Base-by-base conservation (phyloP, 1,284 basidiomycete species). In the Fomitiporia mediterranea region DNA sequence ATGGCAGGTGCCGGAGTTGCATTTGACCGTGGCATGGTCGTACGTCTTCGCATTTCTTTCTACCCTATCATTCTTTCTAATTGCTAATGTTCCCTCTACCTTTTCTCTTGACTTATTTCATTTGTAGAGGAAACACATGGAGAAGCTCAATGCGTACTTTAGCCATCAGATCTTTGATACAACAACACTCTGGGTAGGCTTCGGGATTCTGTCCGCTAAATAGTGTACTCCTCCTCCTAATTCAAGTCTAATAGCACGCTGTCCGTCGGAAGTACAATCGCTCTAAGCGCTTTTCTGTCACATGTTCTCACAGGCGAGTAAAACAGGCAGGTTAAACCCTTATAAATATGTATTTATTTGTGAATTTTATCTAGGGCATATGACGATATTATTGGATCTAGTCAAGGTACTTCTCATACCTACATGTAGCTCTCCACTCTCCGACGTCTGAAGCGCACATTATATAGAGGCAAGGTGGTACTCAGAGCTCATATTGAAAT, bases 1-100 rank as follows among this genome's bases (percentile, higher is more conserved):
- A 54, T 58, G 51, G 57, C 57, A n/a, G 51, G 57, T 28, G 57
- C 57, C 5, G 57, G 57, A n/a, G 42, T 58, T 23, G 46, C 57
- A 27, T 58, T 55, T 32, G 57, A 58, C 23, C 51, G 57, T 9
- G 53, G 51, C 19, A 50, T 58, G 46, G 57, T 58, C 38, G 57
- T 58, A n/a, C 23, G 51, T 42, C 4, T 49, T 21, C 17, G n/a
- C 13, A 9, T 40, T 17, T 25, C 17, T 30, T n/a, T 23, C 2
- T 25, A 8, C n/a, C 19, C 34, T 21, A 23, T 38, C 32, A 30
- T 38, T 38, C 19, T 3, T 13, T 37, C 15, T 7, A n/a, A 11
- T 44, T 8, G 15, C 17, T 34, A 11, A 21, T 7, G 21, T 8
- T 30, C 27, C 17, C 19, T 25, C 3, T 23, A 43, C 42, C 8